These are phyloP conservation scores for Scytalidium lignicola DNA, from an alignment of 2,329 filamentous ascomycete species.

Conservation along the genomic window DNA sequence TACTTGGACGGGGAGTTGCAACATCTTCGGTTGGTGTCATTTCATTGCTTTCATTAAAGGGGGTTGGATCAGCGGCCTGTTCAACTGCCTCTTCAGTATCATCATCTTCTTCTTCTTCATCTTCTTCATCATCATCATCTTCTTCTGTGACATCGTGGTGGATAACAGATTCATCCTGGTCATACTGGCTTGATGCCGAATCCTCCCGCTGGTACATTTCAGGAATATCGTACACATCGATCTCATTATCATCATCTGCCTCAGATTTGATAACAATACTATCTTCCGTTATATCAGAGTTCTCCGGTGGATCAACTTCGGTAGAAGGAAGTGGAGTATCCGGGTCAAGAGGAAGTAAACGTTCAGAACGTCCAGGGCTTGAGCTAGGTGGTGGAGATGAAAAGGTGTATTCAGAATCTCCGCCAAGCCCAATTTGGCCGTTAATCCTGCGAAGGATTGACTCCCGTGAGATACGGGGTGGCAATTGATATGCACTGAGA, in stretches of 20 bases:
- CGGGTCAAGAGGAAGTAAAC: conserved; percentile 66
- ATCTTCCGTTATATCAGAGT: conserved; percentile 40
- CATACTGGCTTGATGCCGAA: conserved; percentile 44
- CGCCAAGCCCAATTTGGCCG: conserved; percentile 47
- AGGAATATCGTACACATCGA: conserved; percentile 62
- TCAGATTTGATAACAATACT: conserved; percentile 64
- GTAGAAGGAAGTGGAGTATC: conserved; percentile 87
- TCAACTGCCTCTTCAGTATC: conserved; percentile 27
- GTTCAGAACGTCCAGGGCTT: conserved; percentile 40
- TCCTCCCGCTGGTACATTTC: conserved; percentile 58
- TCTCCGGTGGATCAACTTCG: conserved; percentile 57
- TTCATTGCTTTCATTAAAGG: conserved; percentile 16
- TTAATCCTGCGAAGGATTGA: conserved; percentile 89
- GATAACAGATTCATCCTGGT: conserved; percentile 41
- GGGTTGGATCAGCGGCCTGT: conserved; percentile 46
- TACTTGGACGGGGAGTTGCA: conserved; percentile 46
- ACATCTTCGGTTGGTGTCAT: conserved; percentile 39
- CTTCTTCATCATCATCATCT: conserved; percentile 12
- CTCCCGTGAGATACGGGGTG: conserved; percentile 81
- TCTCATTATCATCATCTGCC: conserved; percentile 50
- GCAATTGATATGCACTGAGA: conserved; percentile 58
- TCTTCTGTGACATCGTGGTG: conserved; percentile 9
- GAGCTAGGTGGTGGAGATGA: conserved; percentile 57
- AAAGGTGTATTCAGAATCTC: conserved; percentile 59
- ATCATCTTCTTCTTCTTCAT: conserved; percentile 15